A percentile compares a stretch with the other conserved stretches of the same genome.
Conservation (phyloP, 176 grass and related monocot species). For the Oryza glaberrima region DNA sequence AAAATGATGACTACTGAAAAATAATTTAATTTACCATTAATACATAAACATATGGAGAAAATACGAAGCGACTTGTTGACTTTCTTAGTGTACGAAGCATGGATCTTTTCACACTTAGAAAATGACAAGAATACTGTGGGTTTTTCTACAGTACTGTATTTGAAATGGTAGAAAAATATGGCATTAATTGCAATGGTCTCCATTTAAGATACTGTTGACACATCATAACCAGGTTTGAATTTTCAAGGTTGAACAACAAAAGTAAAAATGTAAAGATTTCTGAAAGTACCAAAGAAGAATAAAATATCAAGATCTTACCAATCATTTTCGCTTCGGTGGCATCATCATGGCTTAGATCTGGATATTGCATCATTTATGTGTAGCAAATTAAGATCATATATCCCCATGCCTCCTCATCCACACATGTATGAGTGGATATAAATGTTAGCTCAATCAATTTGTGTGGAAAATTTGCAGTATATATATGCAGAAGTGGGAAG, state of each 20-base stretch:
- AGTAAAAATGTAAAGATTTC: slow-evolving; percentile 23
- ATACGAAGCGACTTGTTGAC: slow-evolving; percentile 21
- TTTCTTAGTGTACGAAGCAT: slow-evolving; percentile 3
- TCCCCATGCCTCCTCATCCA: slow-evolving; percentile 41
- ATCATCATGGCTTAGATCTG: slow-evolving; percentile 30
- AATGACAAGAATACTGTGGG: slow-evolving; percentile 8
- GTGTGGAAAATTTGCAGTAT: slow-evolving; percentile 23
- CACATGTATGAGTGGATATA: slow-evolving; percentile 39
- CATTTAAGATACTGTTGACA: background rate
- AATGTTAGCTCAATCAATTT: slow-evolving; percentile 45
- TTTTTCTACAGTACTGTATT: background rate
- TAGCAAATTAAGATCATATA: slow-evolving; percentile 11
- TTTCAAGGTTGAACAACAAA: background rate
- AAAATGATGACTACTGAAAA: slow-evolving; percentile 2
- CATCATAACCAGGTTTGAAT: background rate
- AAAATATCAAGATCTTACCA: slow-evolving; percentile 35
- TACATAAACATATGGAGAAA: background rate
- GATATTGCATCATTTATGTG: slow-evolving; percentile 26
- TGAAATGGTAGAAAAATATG: slow-evolving; percentile 31
- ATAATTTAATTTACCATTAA: slow-evolving; percentile 17
- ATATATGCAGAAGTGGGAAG: slow-evolving; percentile 7
- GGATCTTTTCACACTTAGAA: slow-evolving; percentile 4
- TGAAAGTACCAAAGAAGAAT: background rate
- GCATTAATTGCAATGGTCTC: background rate
- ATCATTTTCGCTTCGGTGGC: slow-evolving; percentile 27